Evolutionary conservation across 139 green algal genomes (phyloP), one percentile per base, ranked within the genome.

Genomic region (Pleodorina starrii): DNA sequence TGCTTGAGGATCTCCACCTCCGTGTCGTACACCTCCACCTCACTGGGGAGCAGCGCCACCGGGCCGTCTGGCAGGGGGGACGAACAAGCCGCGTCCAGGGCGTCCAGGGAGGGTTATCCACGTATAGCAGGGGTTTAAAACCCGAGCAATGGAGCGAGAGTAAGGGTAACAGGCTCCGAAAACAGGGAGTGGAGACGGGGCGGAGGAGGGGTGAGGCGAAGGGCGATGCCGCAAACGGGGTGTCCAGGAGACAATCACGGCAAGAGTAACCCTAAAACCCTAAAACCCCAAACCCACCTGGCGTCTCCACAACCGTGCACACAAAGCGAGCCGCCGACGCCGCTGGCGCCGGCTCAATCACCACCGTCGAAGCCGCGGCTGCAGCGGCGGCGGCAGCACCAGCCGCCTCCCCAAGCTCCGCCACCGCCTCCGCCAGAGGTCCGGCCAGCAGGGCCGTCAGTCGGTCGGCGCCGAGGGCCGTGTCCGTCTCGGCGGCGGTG

Each of bases 11-110:
- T 36, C 48, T 84, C 60, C 29, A 54, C 29, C 35, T 91, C 68
- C 3, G 68, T 43, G 59, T 81, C 87, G 42, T 88, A 81, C 36
- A 89, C 36, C 82, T 93, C 90, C 48, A 96, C 74, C 94, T 97
- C 93, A 40, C 93, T 91, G 46, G 94, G 94, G 44, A 95, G 59
- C 59, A 97, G 93, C 17, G 94, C 86, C 10, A 97, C 91, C 11
- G 94, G 93, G 17, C 88, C 91, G 25, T 88, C 81, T 51, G 88
- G n/a, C n/a, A n/a, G n/a, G n/a, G n/a, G n/a, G n/a, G n/a, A n/a
- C n/a, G n/a, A n/a, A n/a, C n/a, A n/a, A n/a, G n/a, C n/a, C n/a
- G n/a, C n/a, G n/a, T n/a, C n/a, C n/a, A n/a, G n/a, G n/a, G n/a
- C n/a, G n/a, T n/a, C n/a, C n/a, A n/a, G n/a, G n/a, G n/a, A n/a